Conservation (phyloP, 2,329 filamentous ascomycete genomes). For the Fusarium albidum region DNA sequence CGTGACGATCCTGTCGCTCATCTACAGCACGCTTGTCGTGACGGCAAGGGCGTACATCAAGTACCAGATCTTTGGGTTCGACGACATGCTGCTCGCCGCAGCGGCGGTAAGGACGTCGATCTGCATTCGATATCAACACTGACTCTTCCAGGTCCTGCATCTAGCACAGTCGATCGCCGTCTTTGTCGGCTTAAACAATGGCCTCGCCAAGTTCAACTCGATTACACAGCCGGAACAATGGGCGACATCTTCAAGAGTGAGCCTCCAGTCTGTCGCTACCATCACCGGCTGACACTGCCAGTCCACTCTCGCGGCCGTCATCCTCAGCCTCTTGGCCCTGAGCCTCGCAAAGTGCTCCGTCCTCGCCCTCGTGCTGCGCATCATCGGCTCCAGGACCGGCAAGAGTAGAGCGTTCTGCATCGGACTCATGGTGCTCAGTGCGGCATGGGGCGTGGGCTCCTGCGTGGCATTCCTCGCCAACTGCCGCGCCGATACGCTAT, state of each 20-base stretch:
- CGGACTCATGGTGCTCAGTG: slow-evolving; percentile 14
- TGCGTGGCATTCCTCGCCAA: slow-evolving; percentile 20
- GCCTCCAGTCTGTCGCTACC: accelerated
- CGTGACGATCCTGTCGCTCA: slow-evolving; percentile 31
- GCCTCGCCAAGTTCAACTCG: slow-evolving; percentile 27
- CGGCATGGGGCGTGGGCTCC: slow-evolving; percentile 15
- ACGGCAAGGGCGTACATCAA: slow-evolving; percentile 31
- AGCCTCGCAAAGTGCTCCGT: slow-evolving; percentile 29
- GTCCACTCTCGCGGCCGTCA: slow-evolving; percentile 18
- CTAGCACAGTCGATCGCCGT: slow-evolving; percentile 28
- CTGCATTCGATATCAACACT: not conserved
- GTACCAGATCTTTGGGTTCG: slow-evolving; percentile 32
- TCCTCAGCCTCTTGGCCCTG: slow-evolving; percentile 16
- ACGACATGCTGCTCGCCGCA: slow-evolving; percentile 22
- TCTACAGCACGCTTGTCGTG: slow-evolving; percentile 28
- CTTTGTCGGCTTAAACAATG: slow-evolving; percentile 25
- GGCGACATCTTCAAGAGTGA: slow-evolving; percentile 21
- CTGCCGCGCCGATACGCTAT: slow-evolving; percentile 7
- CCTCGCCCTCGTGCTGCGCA: slow-evolving; percentile 33
- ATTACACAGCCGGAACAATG: slow-evolving; percentile 25
- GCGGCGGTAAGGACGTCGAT: slow-evolving; percentile 17
- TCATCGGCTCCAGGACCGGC: slow-evolving; percentile 28
- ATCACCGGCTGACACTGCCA: slow-evolving; percentile 4
- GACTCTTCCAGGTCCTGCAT: slow-evolving; percentile 19
- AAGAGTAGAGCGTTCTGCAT: slow-evolving; percentile 24